Evolutionary conservation across 2,329 filamentous ascomycete genomes (phyloP).

Genomic region (Colletotrichum gloeosporioides): DNA sequence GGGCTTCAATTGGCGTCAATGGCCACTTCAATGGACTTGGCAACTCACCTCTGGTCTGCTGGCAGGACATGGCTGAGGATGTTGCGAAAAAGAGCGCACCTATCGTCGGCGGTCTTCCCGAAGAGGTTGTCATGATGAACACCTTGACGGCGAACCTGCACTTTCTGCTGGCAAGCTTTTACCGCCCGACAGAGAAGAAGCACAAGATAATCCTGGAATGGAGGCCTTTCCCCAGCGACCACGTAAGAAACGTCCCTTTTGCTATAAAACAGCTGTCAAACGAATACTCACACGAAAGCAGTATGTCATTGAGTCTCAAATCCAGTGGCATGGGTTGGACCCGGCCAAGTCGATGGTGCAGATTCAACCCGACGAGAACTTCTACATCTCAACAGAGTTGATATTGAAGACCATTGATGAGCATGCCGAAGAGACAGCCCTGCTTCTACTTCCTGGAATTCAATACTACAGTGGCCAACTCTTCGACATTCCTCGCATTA

Average conservation of each 20-base stretch:
- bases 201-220: slow-evolving; percentile 90
- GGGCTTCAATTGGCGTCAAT: slow-evolving; percentile 83
- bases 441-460: slow-evolving; percentile 77
- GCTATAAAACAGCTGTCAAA: neutral
- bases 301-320: slow-evolving; percentile 85
- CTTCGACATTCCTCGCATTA: slow-evolving; percentile 77
- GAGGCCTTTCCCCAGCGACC: slow-evolving; percentile 88
- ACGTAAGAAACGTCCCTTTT: slow-evolving; percentile 50
- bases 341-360: slow-evolving; percentile 74
- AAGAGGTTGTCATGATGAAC: slow-evolving; percentile 88
- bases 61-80: slow-evolving; percentile 80
- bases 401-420: slow-evolving; percentile 72
- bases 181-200: slow-evolving; percentile 65
- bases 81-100: slow-evolving; percentile 73
- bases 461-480: slow-evolving; percentile 85
- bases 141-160: slow-evolving; percentile 84
- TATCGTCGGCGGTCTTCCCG: slow-evolving; percentile 74
- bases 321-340: slow-evolving; percentile 72
- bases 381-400: slow-evolving; percentile 66
- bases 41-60: slow-evolving; percentile 72
- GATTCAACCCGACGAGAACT: slow-evolving; percentile 67
- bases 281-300: slow-evolving; percentile 34
- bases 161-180: slow-evolving; percentile 84
- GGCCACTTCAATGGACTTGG: slow-evolving; percentile 79
- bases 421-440: slow-evolving; percentile 68